Evolutionary conservation across 306 rosid species (phyloP).

Genomic region (Hippophae tibetana): DNA sequence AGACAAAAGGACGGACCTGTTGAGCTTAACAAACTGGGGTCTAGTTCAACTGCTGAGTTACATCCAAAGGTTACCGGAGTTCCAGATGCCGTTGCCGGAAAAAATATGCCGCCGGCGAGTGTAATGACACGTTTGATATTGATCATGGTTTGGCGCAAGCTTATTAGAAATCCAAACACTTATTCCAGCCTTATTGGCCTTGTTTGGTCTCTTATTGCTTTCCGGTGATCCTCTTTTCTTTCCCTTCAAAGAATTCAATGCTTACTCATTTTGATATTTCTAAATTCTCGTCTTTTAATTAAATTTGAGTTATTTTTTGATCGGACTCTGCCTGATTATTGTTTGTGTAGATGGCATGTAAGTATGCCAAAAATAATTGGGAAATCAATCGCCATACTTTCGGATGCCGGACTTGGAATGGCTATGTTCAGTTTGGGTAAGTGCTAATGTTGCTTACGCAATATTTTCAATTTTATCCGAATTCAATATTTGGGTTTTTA

Average conservation of each 20-base stretch:
- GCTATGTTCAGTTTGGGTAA: slow-evolving; percentile 99
- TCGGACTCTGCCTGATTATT: neutral
- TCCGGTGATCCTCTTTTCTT: slow-evolving; percentile 37
- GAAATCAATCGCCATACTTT: slow-evolving; percentile 84
- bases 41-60: slow-evolving; percentile 68
- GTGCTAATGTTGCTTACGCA: neutral
- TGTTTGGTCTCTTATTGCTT: slow-evolving; percentile 78
- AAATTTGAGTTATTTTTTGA: neutral
- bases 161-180: slow-evolving; percentile 94
- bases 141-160: slow-evolving; percentile 98
- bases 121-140: slow-evolving; percentile 91
- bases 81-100: slow-evolving; percentile 21
- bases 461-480: neutral
- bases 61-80: slow-evolving; percentile 42
- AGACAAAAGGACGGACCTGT: slow-evolving; percentile 45
- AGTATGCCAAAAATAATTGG: slow-evolving; percentile 68
- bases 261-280: neutral
- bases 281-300: neutral
- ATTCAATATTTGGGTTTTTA: slow-evolving; percentile 3
- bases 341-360: slow-evolving; percentile 68
- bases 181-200: slow-evolving; percentile 93
- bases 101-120: slow-evolving; percentile 97
- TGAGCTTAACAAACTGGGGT: slow-evolving; percentile 57
- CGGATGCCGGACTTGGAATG: slow-evolving; percentile 99
- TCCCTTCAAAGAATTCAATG: neutral